Base-by-base conservation (phyloP, 2,329 filamentous ascomycete genomes). In the Aspergillus sp. region DNA sequence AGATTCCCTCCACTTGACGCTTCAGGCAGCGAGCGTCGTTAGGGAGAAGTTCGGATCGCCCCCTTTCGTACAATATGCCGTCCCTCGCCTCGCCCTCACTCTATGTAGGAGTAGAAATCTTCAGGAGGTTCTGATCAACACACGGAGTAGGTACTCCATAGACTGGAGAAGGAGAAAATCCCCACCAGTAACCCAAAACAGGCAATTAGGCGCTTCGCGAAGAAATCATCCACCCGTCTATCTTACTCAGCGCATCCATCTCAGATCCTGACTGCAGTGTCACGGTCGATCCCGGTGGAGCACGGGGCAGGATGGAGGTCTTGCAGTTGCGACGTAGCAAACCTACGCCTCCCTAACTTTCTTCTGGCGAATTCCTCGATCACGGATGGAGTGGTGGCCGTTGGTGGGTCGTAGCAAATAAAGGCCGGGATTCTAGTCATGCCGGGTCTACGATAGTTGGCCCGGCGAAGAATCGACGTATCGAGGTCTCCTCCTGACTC, bases 81-180 rank as follows among this genome's bases (percentile, higher is more conserved):
- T 29, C 25, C 25, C 25, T 29, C 25, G 25, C 29, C 23, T n/a
- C 11, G 14, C 20, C 13, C 14, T 49, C 5, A 16, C 19, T 49
- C 25, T 42, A 10, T 29, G 25, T 29, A 10, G 25, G 25, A 29
- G 25, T 29, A 3, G 6, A 23, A 6, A 6, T n/a, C n/a, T n/a
- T n/a, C n/a, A 23, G 25, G 25, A 29, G 25, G 25, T 10, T 29
- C 25, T 10, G 25, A 29, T 29, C 25, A 29, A 10, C 25, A n/a
- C n/a, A n/a, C n/a, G n/a, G n/a, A n/a, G n/a, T n/a, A n/a, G n/a
- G n/a, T n/a, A n/a, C n/a, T n/a, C n/a, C n/a, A 29, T 29, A 3
- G 69, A 36, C 59, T 73, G 31, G 72, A 75, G 62, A 29, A 29
- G 1, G 25, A 29, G 25, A 10, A 10, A 38, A 38, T 41, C 3